Conservation (phyloP, 352 stramenopile species). For the Phytophthora nicotianae region DNA sequence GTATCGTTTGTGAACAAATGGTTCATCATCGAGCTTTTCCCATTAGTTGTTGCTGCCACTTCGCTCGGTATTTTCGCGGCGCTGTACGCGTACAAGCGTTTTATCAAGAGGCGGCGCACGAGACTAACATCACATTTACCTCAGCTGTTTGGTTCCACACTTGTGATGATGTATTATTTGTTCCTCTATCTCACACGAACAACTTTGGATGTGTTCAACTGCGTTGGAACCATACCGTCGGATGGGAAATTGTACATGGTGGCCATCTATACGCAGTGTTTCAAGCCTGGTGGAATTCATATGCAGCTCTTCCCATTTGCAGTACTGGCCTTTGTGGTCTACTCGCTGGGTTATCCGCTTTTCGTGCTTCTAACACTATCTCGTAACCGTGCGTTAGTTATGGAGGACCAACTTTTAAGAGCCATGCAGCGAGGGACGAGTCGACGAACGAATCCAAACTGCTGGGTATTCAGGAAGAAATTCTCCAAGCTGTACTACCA, state of each 20-base stretch:
- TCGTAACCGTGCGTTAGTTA: conserved; percentile 57
- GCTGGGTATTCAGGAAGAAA: conserved; percentile 74
- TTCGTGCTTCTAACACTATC: conserved; percentile 72
- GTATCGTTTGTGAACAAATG: conserved; percentile 81
- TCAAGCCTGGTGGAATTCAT: conserved; percentile 62
- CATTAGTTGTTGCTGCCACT: conserved; percentile 45
- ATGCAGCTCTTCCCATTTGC: conserved; percentile 68
- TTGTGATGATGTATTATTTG: conserved; percentile 87
- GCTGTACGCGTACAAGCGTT: conserved; percentile 67
- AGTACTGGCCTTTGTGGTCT: conserved; percentile 65
- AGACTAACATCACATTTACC: conserved; percentile 68
- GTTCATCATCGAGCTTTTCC: conserved; percentile 65
- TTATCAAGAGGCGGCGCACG: conserved; percentile 53
- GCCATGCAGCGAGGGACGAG: conserved; percentile 62
- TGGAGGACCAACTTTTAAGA: conserved; percentile 69
- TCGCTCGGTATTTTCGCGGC: conserved; percentile 54
- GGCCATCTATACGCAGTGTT: conserved; percentile 68
- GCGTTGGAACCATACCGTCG: conserved; percentile 58
- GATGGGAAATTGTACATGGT: conserved; percentile 81
- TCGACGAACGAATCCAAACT: conserved; percentile 72
- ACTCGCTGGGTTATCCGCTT: conserved; percentile 75
- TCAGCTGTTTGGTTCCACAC: conserved; percentile 68
- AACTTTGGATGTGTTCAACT: conserved; percentile 84
- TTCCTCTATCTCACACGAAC: conserved; percentile 81
- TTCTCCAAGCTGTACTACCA: conserved; percentile 88